These are phyloP conservation scores for Capronia coronata DNA, from an alignment of 2,329 filamentous ascomycete species.

Conservation along the genomic window DNA sequence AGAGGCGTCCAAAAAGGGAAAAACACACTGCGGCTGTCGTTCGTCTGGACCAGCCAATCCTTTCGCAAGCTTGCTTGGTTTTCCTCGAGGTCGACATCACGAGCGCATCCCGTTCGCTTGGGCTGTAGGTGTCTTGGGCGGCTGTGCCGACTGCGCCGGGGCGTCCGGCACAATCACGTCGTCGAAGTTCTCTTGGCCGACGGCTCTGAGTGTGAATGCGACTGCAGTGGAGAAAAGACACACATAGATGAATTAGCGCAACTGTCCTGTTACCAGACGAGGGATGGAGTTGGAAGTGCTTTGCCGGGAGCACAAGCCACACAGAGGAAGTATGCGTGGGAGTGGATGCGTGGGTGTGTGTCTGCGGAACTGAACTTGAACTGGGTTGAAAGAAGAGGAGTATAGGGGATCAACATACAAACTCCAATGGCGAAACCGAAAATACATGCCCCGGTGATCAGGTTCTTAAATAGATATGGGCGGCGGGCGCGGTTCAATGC, in stretches of 20 bases:
- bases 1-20: too few relatives aligned
- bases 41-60: too few relatives aligned
- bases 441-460: constrained; percentile 69
- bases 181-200: constrained; percentile 94
- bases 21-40: too few relatives aligned
- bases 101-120: constrained; percentile 11
- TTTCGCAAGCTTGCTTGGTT: too few relatives aligned
- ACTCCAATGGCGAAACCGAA: constrained; percentile 71
- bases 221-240: too few relatives aligned
- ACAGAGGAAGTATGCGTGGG: too few relatives aligned
- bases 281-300: too few relatives aligned
- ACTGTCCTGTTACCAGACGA: too few relatives aligned
- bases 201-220: constrained; percentile 67
- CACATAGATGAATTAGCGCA: not conserved
- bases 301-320: too few relatives aligned
- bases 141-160: constrained; percentile 37
- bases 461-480: constrained; percentile 87
- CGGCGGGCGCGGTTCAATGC: constrained; percentile 85
- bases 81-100: not conserved
- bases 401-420: constrained; percentile 60
- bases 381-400: too few relatives aligned
- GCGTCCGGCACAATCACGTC: constrained; percentile 84
- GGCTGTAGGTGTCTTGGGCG: constrained; percentile 23
- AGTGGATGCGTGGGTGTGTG: too few relatives aligned
- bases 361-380: too few relatives aligned